These are phyloP conservation scores for Suhomyces choctaworum DNA, from an alignment of 1,139 yeast genomes.

Conservation along the genomic window DNA sequence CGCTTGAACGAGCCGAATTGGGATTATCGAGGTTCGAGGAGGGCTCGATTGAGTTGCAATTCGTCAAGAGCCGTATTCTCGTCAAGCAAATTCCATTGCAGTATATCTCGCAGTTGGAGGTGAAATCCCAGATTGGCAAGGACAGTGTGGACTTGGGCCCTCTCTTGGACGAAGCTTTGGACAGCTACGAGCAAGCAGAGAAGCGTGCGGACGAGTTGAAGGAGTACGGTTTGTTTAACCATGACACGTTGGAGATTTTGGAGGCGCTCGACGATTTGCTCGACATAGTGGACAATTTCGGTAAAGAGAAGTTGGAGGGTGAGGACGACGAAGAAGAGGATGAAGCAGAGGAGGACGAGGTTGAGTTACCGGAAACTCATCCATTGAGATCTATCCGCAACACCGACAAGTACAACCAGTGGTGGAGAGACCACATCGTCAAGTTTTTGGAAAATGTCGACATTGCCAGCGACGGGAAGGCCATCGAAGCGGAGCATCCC, in stretches of 20 bases:
- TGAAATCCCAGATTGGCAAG: constrained; percentile 31
- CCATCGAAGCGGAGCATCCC: constrained; percentile 13
- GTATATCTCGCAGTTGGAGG: constrained; percentile 49
- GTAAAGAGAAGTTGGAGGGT: constrained; percentile 50
- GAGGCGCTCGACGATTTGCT: constrained; percentile 62
- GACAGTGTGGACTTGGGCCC: constrained; percentile 34
- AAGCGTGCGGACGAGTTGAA: constrained; percentile 27
- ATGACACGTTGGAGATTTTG: constrained; percentile 50
- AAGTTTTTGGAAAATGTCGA: constrained; percentile 42
- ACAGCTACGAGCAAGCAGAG: constrained; percentile 48
- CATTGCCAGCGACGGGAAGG: constrained; percentile 12
- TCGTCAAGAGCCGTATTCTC: constrained; percentile 57
- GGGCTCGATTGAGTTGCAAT: constrained; percentile 46
- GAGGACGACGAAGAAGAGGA: constrained; percentile 36
- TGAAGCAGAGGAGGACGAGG: constrained; percentile 29
- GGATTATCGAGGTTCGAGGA: constrained; percentile 57
- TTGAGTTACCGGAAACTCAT: constrained; percentile 47
- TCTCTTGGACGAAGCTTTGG: constrained; percentile 43
- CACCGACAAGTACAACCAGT: constrained; percentile 44
- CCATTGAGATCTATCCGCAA: constrained; percentile 49
- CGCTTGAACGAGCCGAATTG: constrained; percentile 64
- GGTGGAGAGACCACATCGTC: constrained; percentile 59
- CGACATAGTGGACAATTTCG: constrained; percentile 66
- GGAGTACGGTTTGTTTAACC: constrained; percentile 32
- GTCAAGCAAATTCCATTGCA: constrained; percentile 61